phyloP scores from a whole-genome alignment of 441 rosid species.

The Gossypium schwendimanii region DNA sequence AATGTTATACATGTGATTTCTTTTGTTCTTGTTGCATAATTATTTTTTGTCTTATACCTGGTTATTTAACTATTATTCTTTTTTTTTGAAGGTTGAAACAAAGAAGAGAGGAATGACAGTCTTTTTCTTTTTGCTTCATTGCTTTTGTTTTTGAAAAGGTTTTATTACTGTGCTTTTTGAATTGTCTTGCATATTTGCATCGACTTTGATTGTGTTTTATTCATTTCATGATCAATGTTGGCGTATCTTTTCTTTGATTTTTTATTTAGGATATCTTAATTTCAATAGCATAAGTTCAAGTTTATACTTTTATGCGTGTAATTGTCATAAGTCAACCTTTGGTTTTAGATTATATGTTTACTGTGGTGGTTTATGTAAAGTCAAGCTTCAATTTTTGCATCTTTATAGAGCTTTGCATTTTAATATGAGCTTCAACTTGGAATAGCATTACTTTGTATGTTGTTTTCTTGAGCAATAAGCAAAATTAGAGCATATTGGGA shows the following conservation, averaged over 20 bases:
- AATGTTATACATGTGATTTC: not conserved
- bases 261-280: not conserved
- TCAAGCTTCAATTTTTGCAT: constrained; percentile 21
- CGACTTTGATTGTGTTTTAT: not conserved
- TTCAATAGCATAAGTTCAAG: not conserved
- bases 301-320: not conserved
- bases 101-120: not conserved
- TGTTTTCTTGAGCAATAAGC: not conserved
- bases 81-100: not conserved
- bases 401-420: constrained; percentile 14
- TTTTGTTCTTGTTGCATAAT: not conserved
- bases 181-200: not conserved
- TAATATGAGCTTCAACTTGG: constrained; percentile 4
- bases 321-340: not conserved
- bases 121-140: not conserved
- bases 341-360: constrained; percentile 11
- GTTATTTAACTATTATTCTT: not conserved
- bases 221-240: not conserved
- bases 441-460: not conserved
- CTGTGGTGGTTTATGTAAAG: constrained; percentile 15
- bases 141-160: not conserved
- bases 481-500: not conserved
- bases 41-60: not conserved
- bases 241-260: constrained; percentile 2
- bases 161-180: not conserved